These are phyloP conservation scores for Trichoderma sp. DNA, from an alignment of 2,329 filamentous ascomycete species.

Conservation along the genomic window DNA sequence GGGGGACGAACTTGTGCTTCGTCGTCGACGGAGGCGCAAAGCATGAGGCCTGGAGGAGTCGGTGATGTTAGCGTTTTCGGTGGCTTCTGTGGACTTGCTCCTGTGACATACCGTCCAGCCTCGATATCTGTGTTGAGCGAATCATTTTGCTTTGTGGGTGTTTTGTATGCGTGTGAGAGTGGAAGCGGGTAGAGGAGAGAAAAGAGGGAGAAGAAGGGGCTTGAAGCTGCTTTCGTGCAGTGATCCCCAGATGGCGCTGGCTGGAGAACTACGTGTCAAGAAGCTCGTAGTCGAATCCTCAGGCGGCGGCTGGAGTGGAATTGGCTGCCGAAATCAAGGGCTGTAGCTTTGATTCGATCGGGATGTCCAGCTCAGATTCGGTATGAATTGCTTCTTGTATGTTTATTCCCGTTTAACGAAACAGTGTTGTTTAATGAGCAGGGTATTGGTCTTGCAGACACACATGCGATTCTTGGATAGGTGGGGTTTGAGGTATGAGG, in stretches of 20 bases:
- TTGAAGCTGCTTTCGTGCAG: neutral
- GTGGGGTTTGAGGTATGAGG: neutral
- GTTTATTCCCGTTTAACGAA: neutral
- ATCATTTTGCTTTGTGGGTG: slow-evolving; percentile 61
- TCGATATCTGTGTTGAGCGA: slow-evolving; percentile 88
- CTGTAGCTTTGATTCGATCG: neutral
- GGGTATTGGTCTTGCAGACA: neutral
- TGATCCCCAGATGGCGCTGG: neutral
- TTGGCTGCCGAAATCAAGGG: neutral
- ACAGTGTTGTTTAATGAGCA: neutral
- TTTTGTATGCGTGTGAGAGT: neutral
- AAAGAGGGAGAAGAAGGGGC: slow-evolving; percentile 6
- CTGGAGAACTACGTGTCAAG: slow-evolving; percentile 32
- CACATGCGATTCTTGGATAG: neutral
- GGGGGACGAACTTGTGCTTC: slow-evolving; percentile 65
- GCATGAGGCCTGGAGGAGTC: slow-evolving; percentile 75
- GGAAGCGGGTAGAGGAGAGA: neutral
- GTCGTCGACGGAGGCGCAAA: slow-evolving; percentile 93
- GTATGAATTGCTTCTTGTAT: neutral
- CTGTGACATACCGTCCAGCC: slow-evolving; percentile 72
- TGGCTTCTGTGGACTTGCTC: neutral
- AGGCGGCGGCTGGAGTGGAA: neutral
- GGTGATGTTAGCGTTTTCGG: neutral
- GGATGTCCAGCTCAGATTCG: neutral
- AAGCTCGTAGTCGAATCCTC: neutral